phyloP scores from a whole-genome alignment of 805 yeast genomes.

The Kazachstania martiniae region DNA sequence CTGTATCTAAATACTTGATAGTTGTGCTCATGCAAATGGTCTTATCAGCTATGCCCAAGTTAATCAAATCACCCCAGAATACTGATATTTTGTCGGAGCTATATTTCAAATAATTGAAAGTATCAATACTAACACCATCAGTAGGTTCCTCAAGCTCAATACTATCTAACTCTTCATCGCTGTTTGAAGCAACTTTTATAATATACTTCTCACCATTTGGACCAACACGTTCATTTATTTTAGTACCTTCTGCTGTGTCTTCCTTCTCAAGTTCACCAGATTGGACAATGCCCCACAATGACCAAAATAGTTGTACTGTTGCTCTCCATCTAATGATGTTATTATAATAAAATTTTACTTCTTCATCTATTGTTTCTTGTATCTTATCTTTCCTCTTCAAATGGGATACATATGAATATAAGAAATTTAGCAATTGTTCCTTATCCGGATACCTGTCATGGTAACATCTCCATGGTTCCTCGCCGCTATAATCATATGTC shows the following conservation, averaged over 20 bases:
- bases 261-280: slow-evolving; percentile 32
- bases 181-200: not conserved
- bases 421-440: slow-evolving; percentile 57
- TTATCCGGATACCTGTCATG: slow-evolving; percentile 53
- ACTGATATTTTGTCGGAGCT: slow-evolving; percentile 60
- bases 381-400: slow-evolving; percentile 12
- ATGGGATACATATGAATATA: slow-evolving; percentile 70
- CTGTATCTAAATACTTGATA: slow-evolving; percentile 37
- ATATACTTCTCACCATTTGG: slow-evolving; percentile 43
- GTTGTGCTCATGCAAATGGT: slow-evolving; percentile 34
- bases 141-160: not conserved
- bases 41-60: slow-evolving; percentile 39
- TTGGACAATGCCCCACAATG: slow-evolving; percentile 83
- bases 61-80: slow-evolving; percentile 60
- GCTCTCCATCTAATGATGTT: slow-evolving; percentile 74
- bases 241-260: not conserved
- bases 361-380: slow-evolving; percentile 27
- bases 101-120: slow-evolving; percentile 65
- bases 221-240: slow-evolving; percentile 32
- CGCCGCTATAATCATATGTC: slow-evolving; percentile 81
- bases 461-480: slow-evolving; percentile 36
- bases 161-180: not conserved
- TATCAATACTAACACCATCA: slow-evolving; percentile 21
- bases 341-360: slow-evolving; percentile 44
- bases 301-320: slow-evolving; percentile 67